Conservation (phyloP, 2,329 filamentous ascomycete species). For the Xylariaceae sp. region DNA sequence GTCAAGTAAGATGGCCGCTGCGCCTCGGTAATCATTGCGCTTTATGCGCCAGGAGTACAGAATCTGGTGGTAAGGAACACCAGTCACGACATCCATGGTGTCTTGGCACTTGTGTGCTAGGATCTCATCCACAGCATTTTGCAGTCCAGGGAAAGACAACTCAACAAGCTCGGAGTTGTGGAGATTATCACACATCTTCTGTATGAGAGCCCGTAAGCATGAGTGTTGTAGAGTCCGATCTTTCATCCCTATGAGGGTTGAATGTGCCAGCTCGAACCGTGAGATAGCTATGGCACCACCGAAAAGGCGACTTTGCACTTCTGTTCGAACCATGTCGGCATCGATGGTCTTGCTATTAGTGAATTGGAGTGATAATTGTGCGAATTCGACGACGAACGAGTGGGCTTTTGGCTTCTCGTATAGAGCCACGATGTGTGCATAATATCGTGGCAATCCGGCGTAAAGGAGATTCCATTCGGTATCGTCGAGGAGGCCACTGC, state of each 20-base stretch:
- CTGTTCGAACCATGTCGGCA: conserved; percentile 47
- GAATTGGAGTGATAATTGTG: conserved; percentile 69
- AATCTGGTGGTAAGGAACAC: conserved; percentile 77
- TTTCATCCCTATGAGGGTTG: conserved; percentile 68
- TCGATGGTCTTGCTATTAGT: conserved; percentile 31
- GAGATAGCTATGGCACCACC: conserved; percentile 73
- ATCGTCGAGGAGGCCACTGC: conserved; percentile 66
- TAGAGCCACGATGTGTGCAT: conserved; percentile 76
- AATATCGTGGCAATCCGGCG: conserved; percentile 76
- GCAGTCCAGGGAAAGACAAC: conserved; percentile 74
- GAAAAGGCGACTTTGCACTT: conserved; percentile 81
- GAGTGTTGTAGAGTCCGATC: conserved; percentile 68
- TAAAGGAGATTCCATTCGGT: conserved; percentile 67
- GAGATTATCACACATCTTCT: conserved; percentile 64
- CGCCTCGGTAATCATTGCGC: conserved; percentile 80
- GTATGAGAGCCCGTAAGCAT: conserved; percentile 65
- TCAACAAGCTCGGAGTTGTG: conserved; percentile 64
- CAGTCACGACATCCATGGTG: conserved; percentile 59
- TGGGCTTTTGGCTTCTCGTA: conserved; percentile 76
- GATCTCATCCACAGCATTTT: conserved; percentile 73
- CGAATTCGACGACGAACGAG: conserved; percentile 81
- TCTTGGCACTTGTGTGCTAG: conserved; percentile 68
- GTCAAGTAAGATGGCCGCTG: conserved; percentile 58
- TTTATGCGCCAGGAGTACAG: conserved; percentile 88
- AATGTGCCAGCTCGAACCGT: conserved; percentile 79